These are phyloP conservation scores for Clathrus columnatus DNA, from an alignment of 768 basidiomycete genomes.

Conservation along the genomic window DNA sequence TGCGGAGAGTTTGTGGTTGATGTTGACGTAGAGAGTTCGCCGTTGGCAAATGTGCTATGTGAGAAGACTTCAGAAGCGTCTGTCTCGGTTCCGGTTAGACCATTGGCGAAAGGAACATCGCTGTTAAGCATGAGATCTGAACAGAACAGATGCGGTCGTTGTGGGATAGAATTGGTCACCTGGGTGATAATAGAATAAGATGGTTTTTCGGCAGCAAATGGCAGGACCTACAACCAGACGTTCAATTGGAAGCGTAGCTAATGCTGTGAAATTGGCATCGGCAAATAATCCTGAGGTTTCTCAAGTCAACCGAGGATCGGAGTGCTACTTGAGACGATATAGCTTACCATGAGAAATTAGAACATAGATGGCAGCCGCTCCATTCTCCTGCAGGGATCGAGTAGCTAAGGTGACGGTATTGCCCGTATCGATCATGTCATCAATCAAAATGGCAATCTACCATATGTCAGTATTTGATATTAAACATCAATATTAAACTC, in stretches of 20 bases:
- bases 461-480: no score
- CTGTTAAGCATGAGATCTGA: neutral
- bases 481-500: slow-evolving; percentile 12
- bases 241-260: slow-evolving; percentile 69
- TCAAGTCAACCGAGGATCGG: slow-evolving; percentile 13
- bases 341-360: slow-evolving; percentile 82
- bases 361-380: slow-evolving; percentile 79
- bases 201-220: neutral
- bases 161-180: slow-evolving; percentile 95
- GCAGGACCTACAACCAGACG: slow-evolving; percentile 67
- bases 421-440: slow-evolving; percentile 98
- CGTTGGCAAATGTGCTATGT: slow-evolving; percentile 9
- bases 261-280: slow-evolving; percentile 57
- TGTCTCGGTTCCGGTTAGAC: neutral
- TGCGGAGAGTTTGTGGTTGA: slow-evolving; percentile 12
- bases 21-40: slow-evolving; percentile 7
- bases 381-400: slow-evolving; percentile 79
- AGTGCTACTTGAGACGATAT: slow-evolving; percentile 12
- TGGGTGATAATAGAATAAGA: slow-evolving; percentile 21
- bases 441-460: slow-evolving; percentile 90
- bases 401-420: slow-evolving; percentile 80
- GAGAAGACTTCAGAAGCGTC: slow-evolving; percentile 3
- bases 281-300: slow-evolving; percentile 59
- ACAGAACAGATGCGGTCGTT: slow-evolving; percentile 44
- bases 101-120: neutral